Evolutionary conservation across 129 eudicot species (phyloP).

Genomic region (Chrysanthemum lavandulifolium): DNA sequence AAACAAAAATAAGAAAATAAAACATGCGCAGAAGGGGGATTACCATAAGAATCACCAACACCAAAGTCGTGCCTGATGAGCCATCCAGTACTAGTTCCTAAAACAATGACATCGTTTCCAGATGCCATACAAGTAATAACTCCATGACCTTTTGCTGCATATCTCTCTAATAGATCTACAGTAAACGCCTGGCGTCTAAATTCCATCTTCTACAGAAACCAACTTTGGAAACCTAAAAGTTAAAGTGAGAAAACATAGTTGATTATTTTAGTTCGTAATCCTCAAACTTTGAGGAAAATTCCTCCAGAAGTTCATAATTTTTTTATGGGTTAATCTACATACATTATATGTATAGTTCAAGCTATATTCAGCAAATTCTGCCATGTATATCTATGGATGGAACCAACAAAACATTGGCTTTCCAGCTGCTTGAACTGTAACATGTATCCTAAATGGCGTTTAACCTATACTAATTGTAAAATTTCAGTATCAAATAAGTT

Average conservation of each 20-base stretch:
- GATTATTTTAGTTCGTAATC: not conserved
- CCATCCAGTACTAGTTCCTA: slow-evolving; percentile 99
- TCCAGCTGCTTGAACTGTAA: not conserved
- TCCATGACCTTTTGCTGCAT: slow-evolving; percentile 91
- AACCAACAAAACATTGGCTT: not conserved
- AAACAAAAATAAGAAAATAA: not conserved
- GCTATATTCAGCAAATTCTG: not conserved
- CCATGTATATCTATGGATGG: not conserved
- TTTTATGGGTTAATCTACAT: not conserved
- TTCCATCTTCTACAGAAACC: slow-evolving; percentile 46
- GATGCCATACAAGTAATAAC: slow-evolving; percentile 96
- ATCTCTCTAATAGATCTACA: slow-evolving; percentile 87
- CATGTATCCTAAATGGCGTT: too few species aligned
- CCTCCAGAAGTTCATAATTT: not conserved
- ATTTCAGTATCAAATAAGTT: too few species aligned
- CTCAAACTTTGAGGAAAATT: not conserved
- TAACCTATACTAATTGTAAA: too few species aligned
- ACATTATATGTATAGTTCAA: not conserved
- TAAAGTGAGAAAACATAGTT: slow-evolving; percentile 12
- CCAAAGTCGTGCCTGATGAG: slow-evolving; percentile 91
- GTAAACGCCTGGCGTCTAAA: slow-evolving; percentile 65
- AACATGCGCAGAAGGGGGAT: not conserved
- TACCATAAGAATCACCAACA: slow-evolving; percentile 86
- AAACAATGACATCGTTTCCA: slow-evolving; percentile 89
- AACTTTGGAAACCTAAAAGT: slow-evolving; percentile 13